phyloP scores from a whole-genome alignment of 164 flowering plant species.

The Sedum album region DNA sequence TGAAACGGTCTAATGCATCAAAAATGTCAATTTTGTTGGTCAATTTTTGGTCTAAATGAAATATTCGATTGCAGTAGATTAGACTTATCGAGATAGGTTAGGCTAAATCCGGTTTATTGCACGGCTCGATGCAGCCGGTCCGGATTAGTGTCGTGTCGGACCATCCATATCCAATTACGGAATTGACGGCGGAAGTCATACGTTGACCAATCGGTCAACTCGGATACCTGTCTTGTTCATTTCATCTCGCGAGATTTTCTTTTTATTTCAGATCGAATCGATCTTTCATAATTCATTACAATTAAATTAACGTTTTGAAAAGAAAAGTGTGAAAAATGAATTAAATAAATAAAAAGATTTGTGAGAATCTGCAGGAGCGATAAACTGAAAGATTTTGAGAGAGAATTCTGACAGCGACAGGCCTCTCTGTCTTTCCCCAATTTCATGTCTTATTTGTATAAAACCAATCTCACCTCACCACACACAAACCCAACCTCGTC shows the following conservation, averaged over 20 bases:
- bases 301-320: no score
- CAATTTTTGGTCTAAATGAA: no score
- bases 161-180: conserved; percentile 5
- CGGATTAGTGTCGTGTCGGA: no score
- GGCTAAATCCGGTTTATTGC: no score
- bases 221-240: background rate
- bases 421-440: background rate
- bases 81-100: no score
- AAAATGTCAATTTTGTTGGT: no score
- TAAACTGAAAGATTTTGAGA: conserved; percentile 8
- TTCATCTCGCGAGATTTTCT: background rate
- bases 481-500: no score
- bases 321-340: background rate
- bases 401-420: conserved; percentile 9
- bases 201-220: background rate
- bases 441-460: conserved; percentile 5
- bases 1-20: no score
- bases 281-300: no score
- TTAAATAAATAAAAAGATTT: background rate
- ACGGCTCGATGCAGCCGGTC: no score
- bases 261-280: no score
- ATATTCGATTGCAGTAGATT: no score
- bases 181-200: conserved; percentile 6
- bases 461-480: background rate
- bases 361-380: background rate